Evolutionary conservation across 345 rosid genomes (phyloP).

Genomic region (Camelina laxa): DNA sequence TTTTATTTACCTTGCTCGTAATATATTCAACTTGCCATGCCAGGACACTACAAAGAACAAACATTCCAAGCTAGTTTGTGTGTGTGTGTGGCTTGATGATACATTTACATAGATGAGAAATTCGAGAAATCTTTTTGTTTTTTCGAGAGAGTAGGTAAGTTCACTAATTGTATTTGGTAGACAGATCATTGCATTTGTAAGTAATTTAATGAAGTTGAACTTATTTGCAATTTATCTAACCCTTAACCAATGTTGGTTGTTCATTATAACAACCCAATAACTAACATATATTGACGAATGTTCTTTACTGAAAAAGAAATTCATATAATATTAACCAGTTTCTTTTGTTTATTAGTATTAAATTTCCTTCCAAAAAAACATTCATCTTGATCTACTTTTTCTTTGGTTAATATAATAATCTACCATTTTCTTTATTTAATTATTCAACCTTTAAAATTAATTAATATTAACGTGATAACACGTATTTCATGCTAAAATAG

Average conservation of each 20-base stretch:
- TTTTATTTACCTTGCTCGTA: not conserved
- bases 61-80: slow-evolving; percentile 11
- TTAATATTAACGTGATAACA: not conserved
- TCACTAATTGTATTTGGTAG: slow-evolving; percentile 30
- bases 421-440: not conserved
- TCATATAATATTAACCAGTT: not conserved
- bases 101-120: slow-evolving; percentile 9
- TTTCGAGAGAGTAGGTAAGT: slow-evolving; percentile 4
- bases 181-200: slow-evolving; percentile 35
- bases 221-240: too few species aligned
- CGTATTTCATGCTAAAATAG: not conserved
- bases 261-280: slow-evolving; percentile 41
- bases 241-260: too few species aligned
- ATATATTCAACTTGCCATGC: slow-evolving; percentile 31
- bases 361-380: too few species aligned
- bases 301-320: not conserved
- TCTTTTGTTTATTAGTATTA: slow-evolving; percentile 8
- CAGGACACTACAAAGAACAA: slow-evolving; percentile 11
- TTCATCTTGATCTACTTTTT: not conserved
- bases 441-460: not conserved
- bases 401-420: too few species aligned
- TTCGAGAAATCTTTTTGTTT: slow-evolving; percentile 15
- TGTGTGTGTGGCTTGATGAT: not conserved
- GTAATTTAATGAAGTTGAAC: too few species aligned
- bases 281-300: slow-evolving; percentile 38